phyloP scores from a whole-genome alignment of 768 basidiomycete genomes.

The Tulasnella sp. region DNA sequence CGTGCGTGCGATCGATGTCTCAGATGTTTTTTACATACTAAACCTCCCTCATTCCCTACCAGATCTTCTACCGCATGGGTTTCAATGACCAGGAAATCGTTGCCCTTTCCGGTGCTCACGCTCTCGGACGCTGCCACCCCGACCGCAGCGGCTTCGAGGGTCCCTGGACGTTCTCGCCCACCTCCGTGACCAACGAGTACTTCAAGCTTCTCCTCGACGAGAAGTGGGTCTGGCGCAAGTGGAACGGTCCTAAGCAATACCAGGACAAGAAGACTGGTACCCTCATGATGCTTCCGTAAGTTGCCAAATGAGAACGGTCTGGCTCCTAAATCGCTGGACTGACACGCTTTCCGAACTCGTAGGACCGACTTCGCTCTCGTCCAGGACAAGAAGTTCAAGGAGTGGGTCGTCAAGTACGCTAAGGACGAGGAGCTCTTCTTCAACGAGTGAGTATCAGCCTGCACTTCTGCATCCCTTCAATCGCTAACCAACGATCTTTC shows the following conservation, averaged over 20 bases:
- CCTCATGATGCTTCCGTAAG: constrained; percentile 95
- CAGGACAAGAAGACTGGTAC: constrained; percentile 87
- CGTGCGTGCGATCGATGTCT: constrained; percentile 6
- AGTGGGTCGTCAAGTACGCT: constrained; percentile 84
- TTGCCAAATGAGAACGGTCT: constrained; percentile 36
- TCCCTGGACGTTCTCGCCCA: constrained; percentile 96
- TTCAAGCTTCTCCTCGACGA: constrained; percentile 85
- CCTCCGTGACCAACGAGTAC: constrained; percentile 83
- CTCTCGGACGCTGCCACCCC: constrained; percentile 91
- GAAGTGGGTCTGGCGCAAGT: constrained; percentile 96
- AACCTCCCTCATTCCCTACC: background rate
- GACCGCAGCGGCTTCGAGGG: constrained; percentile 87
- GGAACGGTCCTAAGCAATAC: constrained; percentile 91
- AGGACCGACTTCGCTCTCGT: constrained; percentile 87
- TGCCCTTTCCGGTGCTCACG: constrained; percentile 91
- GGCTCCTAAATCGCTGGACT: background rate
- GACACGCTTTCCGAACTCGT: constrained; percentile 29
- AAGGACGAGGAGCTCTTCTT: constrained; percentile 86
- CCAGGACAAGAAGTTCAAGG: constrained; percentile 92
- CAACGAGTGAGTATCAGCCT: constrained; percentile 70
- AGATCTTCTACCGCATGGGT: constrained; percentile 93
- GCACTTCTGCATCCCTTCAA: background rate
- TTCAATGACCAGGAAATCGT: constrained; percentile 99
- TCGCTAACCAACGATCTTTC: constrained; percentile 20
- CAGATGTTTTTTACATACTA: background rate